Conservation (phyloP, 352 stramenopile genomes). For the Globisporangium cystogenes region DNA sequence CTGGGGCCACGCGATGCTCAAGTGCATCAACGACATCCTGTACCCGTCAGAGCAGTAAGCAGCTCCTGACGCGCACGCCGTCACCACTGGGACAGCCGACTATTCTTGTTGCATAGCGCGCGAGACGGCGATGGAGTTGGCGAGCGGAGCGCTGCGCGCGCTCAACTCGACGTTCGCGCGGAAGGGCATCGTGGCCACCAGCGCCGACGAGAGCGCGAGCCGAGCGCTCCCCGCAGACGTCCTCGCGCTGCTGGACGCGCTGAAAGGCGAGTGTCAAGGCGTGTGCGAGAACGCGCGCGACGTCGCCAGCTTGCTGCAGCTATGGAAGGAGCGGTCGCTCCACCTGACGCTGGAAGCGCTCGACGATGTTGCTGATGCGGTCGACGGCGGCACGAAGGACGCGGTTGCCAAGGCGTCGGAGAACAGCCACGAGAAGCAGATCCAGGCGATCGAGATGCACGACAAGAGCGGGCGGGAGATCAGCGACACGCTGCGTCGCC, state of each 20-base stretch:
- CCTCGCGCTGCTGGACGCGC: slow-evolving; percentile 8
- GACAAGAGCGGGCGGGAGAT: slow-evolving; percentile 38
- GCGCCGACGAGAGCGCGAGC: background rate
- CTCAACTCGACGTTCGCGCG: slow-evolving; percentile 26
- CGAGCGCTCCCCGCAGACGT: slow-evolving; percentile 7
- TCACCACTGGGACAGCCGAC: background rate
- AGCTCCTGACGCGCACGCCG: background rate
- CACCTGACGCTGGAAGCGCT: slow-evolving; percentile 45
- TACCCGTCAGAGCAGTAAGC: slow-evolving; percentile 7
- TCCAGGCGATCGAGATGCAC: slow-evolving; percentile 52
- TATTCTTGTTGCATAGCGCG: too few species aligned
- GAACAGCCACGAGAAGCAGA: slow-evolving; percentile 24
- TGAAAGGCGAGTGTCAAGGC: slow-evolving; percentile 14
- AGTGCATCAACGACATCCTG: slow-evolving; percentile 12
- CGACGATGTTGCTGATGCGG: slow-evolving; percentile 12
- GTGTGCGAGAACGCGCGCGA: slow-evolving; percentile 14
- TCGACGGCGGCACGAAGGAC: too few species aligned
- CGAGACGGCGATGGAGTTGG: background rate
- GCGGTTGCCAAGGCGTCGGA: background rate
- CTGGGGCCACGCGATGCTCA: slow-evolving; percentile 18
- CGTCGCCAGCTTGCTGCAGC: slow-evolving; percentile 26
- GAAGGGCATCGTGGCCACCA: slow-evolving; percentile 25
- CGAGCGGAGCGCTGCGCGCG: slow-evolving; percentile 12
- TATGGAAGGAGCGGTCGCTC: slow-evolving; percentile 59
- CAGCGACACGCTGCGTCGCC: slow-evolving; percentile 20